phyloP scores from a whole-genome alignment of 2,329 filamentous ascomycete species.

The Pseudocercospora cruenta region DNA sequence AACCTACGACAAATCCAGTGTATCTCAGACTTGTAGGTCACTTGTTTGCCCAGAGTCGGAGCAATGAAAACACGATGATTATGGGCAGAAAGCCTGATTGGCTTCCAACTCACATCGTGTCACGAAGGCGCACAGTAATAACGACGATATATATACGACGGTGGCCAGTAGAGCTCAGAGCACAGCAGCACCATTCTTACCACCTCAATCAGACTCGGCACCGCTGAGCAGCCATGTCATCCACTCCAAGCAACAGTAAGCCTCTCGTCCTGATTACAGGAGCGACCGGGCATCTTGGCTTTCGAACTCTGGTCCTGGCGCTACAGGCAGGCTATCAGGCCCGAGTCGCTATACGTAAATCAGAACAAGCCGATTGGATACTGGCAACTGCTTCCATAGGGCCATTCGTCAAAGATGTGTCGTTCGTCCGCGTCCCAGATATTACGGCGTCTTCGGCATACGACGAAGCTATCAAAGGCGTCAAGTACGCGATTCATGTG shows the following conservation, averaged over 20 bases:
- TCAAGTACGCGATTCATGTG: constrained; percentile 36
- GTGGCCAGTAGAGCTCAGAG: no score
- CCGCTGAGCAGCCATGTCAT: background rate
- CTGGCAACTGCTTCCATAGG: background rate
- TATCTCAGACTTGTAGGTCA: no score
- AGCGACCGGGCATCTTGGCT: constrained; percentile 36
- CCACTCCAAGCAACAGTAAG: background rate
- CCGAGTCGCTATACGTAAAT: constrained; percentile 24
- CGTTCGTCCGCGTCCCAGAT: constrained; percentile 26
- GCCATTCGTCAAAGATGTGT: constrained; percentile 11
- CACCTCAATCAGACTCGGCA: background rate
- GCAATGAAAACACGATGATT: no score
- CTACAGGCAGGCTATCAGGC: constrained; percentile 28
- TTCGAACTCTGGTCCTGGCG: constrained; percentile 29
- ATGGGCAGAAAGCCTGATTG: no score
- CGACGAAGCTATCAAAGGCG: constrained; percentile 27
- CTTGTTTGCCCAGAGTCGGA: no score
- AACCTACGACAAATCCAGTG: no score
- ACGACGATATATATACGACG: no score
- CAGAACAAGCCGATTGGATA: constrained; percentile 16
- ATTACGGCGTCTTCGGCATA: constrained; percentile 24
- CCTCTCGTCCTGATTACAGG: background rate
- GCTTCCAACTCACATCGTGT: no score
- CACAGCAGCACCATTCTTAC: background rate
- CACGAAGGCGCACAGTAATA: no score